Conservation (phyloP, 805 yeast species). For the Scheffersomyces stipitis region DNA sequence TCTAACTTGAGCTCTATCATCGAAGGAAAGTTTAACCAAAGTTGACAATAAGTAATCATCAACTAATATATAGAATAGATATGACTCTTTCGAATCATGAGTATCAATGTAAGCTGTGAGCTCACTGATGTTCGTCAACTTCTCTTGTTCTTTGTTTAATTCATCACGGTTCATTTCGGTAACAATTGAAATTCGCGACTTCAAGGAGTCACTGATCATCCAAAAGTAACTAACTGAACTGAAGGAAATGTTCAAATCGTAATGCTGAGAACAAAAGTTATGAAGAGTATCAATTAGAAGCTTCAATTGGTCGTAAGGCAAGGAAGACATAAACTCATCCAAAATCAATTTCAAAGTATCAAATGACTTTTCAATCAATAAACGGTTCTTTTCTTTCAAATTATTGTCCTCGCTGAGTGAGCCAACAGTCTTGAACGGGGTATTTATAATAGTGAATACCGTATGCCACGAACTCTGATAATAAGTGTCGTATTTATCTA, state of each 20-base stretch:
- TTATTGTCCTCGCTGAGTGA: constrained; percentile 26
- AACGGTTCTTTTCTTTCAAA: constrained; percentile 47
- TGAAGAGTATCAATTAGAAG: constrained; percentile 69
- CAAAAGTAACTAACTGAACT: constrained; percentile 91
- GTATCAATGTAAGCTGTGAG: constrained; percentile 7
- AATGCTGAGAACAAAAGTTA: constrained; percentile 67
- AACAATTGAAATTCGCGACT: constrained; percentile 16
- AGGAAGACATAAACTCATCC: constrained; percentile 75
- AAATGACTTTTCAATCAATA: constrained; percentile 67
- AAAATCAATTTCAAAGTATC: constrained; percentile 79
- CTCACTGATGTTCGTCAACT: background rate
- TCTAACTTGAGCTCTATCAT: constrained; percentile 73
- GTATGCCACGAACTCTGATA: constrained; percentile 66
- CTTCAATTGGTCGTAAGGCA: constrained; percentile 67
- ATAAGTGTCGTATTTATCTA: constrained; percentile 74
- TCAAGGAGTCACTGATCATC: constrained; percentile 77
- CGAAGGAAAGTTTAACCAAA: constrained; percentile 63
- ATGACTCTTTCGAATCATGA: constrained; percentile 14
- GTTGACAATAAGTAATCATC: constrained; percentile 62
- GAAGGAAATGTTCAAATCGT: constrained; percentile 83
- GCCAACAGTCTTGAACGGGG: constrained; percentile 48
- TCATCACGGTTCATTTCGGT: background rate
- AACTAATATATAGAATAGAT: constrained; percentile 30
- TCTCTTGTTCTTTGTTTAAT: constrained; percentile 5
- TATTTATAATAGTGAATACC: constrained; percentile 60